Evolutionary conservation across 1,284 basidiomycete species (phyloP).

Genomic region (Schizophyllum amplum): DNA sequence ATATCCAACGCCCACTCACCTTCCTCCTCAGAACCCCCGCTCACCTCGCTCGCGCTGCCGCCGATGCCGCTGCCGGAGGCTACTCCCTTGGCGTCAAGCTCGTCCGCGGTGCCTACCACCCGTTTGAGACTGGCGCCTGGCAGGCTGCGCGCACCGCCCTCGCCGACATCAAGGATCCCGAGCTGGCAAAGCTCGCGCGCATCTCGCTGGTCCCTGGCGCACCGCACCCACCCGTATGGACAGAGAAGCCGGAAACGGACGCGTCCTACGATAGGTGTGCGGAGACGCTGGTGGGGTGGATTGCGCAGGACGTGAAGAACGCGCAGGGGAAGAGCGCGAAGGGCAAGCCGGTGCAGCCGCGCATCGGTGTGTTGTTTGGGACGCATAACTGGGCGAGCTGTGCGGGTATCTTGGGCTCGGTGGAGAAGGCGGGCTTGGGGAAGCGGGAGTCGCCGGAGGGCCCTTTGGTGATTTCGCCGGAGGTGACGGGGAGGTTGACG

Average conservation of each 20-base stretch:
- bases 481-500: constrained; percentile 60
- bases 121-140: constrained; percentile 60
- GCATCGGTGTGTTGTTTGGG: constrained; percentile 72
- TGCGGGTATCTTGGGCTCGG: constrained; percentile 50
- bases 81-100: constrained; percentile 91
- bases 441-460: constrained; percentile 13
- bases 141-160: constrained; percentile 9
- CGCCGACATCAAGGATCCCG: neutral
- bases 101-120: constrained; percentile 91
- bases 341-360: too few relatives aligned
- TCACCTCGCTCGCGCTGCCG: constrained; percentile 60
- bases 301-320: constrained; percentile 36
- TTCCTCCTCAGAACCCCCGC: constrained; percentile 45
- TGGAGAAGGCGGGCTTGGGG: constrained; percentile 53
- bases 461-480: constrained; percentile 34
- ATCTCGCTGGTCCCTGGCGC: neutral
- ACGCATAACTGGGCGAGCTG: constrained; percentile 79
- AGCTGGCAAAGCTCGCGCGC: neutral
- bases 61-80: constrained; percentile 59
- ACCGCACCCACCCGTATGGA: neutral
- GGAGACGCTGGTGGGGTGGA: constrained; percentile 48
- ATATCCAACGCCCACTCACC: too few relatives aligned
- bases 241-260: constrained; percentile 70
- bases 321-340: constrained; percentile 2
- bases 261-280: constrained; percentile 70